A percentile compares a stretch with the other conserved stretches of the same genome.
Conservation (phyloP, 331 rosid species). For the Quercus lobata region DNA sequence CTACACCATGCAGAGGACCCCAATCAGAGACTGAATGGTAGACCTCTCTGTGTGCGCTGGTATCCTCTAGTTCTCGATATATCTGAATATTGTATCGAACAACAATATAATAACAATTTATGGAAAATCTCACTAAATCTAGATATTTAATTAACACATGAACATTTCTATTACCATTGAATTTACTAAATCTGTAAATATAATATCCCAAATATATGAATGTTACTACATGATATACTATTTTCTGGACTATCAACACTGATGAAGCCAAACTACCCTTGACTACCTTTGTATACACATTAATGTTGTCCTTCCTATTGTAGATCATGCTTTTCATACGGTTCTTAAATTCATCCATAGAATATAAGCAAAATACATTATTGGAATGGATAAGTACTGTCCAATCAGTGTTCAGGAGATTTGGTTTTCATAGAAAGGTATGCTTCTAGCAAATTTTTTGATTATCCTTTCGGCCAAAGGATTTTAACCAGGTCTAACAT, state of each 20-base stretch:
- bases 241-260: background rate
- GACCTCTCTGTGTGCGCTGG: conserved; percentile 49
- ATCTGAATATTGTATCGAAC: conserved; percentile 47
- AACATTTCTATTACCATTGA: background rate
- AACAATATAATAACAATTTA: conserved; percentile 16
- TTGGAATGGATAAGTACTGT: background rate
- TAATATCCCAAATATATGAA: background rate
- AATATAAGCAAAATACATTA: background rate
- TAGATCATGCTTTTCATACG: background rate
- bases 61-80: conserved; percentile 82
- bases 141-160: background rate
- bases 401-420: background rate
- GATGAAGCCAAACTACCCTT: background rate
- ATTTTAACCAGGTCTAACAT: background rate
- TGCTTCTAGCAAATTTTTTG: conserved; percentile 7
- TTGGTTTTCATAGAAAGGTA: background rate
- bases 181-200: background rate
- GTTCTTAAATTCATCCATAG: background rate
- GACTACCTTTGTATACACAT: background rate
- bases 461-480: background rate
- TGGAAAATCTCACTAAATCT: background rate
- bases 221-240: background rate
- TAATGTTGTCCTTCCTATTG: background rate
- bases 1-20: conserved; percentile 71
- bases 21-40: conserved; percentile 61